These are phyloP conservation scores for Talaromyces piceae DNA, from an alignment of 2,329 filamentous ascomycete genomes.

Conservation along the genomic window DNA sequence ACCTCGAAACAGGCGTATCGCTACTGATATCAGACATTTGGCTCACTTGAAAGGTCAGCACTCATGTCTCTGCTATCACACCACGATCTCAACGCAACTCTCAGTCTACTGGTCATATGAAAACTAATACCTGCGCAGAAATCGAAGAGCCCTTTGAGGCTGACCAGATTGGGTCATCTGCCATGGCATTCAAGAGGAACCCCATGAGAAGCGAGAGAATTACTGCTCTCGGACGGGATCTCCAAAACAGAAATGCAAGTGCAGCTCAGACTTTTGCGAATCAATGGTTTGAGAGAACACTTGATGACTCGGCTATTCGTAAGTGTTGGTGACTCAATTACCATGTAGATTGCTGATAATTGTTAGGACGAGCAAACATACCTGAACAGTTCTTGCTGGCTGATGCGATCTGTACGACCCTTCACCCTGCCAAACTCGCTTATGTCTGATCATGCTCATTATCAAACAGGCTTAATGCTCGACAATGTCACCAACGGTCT, in stretches of 20 bases:
- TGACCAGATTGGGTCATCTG: slow-evolving; percentile 64
- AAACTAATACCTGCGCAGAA: slow-evolving; percentile 37
- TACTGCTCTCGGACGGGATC: slow-evolving; percentile 51
- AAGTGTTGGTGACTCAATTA: slow-evolving; percentile 43
- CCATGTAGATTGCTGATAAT: not conserved
- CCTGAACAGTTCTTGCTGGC: slow-evolving; percentile 48
- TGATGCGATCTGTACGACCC: slow-evolving; percentile 57
- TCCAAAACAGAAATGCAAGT: slow-evolving; percentile 46
- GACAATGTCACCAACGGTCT: slow-evolving; percentile 63
- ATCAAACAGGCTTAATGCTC: slow-evolving; percentile 19
- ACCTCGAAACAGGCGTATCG: slow-evolving; percentile 47
- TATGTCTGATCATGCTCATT: not conserved
- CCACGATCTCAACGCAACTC: not conserved
- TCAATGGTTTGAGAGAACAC: slow-evolving; percentile 65
- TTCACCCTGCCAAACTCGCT: not conserved
- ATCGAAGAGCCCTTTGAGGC: slow-evolving; percentile 78
- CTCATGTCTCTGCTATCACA: not conserved
- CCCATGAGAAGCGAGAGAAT: slow-evolving; percentile 51
- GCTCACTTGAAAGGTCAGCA: slow-evolving; percentile 56
- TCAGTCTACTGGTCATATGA: not conserved
- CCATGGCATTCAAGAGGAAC: slow-evolving; percentile 37
- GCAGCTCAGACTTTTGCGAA: slow-evolving; percentile 60
- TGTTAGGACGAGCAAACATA: not conserved
- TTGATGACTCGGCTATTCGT: slow-evolving; percentile 41
- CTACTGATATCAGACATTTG: slow-evolving; percentile 59